Percentiles rank a stretch among this genome's conserved stretches.
Conservation (phyloP, 2,329 filamentous ascomycete genomes). For the Aspergillus oerlinghausenensis region DNA sequence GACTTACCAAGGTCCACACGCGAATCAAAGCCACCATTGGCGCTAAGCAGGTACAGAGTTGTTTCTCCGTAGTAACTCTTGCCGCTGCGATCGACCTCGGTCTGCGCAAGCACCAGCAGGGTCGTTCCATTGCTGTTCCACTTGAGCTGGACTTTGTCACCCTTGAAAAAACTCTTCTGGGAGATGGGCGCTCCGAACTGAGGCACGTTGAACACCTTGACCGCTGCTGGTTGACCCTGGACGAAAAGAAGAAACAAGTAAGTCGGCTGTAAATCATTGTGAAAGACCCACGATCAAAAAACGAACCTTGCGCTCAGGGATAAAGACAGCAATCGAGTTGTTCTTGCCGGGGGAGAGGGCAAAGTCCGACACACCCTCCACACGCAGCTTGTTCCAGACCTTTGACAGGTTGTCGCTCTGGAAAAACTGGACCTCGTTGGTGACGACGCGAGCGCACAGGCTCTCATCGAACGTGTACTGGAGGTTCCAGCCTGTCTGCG, state of each 20-base stretch:
- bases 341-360: constrained; percentile 83
- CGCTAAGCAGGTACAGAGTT: constrained; percentile 89
- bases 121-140: constrained; percentile 93
- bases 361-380: constrained; percentile 87
- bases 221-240: constrained; percentile 84
- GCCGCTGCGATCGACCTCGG: constrained; percentile 94
- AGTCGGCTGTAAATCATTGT: background rate
- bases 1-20: constrained; percentile 67
- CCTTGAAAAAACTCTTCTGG: constrained; percentile 99
- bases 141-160: constrained; percentile 97
- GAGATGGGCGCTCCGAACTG: constrained; percentile 78
- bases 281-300: background rate
- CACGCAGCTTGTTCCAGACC: constrained; percentile 92
- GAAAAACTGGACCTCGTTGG: constrained; percentile 97
- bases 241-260: constrained; percentile 2
- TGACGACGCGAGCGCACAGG: constrained; percentile 88
- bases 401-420: constrained; percentile 77
- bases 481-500: constrained; percentile 91
- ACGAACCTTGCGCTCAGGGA: constrained; percentile 87
- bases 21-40: constrained; percentile 87
- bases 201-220: constrained; percentile 92
- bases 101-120: constrained; percentile 91
- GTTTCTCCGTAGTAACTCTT: constrained; percentile 99
- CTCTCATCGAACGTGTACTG: constrained; percentile 94
- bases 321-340: constrained; percentile 88